Evolutionary conservation across 2,329 filamentous ascomycete species (phyloP).

Genomic region (Mycocentrospora acerina): DNA sequence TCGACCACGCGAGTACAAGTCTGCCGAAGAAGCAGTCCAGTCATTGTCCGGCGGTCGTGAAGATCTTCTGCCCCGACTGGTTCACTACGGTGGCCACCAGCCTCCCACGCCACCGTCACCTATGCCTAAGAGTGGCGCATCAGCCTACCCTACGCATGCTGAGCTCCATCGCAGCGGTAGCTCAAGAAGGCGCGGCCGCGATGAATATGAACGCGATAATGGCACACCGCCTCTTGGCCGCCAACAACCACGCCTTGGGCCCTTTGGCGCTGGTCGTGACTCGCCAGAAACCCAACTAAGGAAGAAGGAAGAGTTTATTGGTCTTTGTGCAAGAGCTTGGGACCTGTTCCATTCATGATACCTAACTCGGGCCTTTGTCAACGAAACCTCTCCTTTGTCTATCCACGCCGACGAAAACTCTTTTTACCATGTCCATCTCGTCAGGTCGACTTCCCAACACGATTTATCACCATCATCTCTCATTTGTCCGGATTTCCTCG

Average conservation of each 20-base stretch:
- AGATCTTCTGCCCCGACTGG: slow-evolving; percentile 86
- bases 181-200: slow-evolving; percentile 73
- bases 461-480: neutral
- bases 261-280: slow-evolving; percentile 79
- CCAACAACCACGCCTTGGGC: slow-evolving; percentile 53
- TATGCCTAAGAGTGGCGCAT: slow-evolving; percentile 51
- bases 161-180: slow-evolving; percentile 55
- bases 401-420: too few species aligned
- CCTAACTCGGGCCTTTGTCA: slow-evolving; percentile 12
- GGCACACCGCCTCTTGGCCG: slow-evolving; percentile 81
- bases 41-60: slow-evolving; percentile 88
- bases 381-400: neutral
- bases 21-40: slow-evolving; percentile 91
- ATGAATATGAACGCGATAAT: slow-evolving; percentile 88
- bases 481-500: too few species aligned
- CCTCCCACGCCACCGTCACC: slow-evolving; percentile 89
- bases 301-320: slow-evolving; percentile 92
- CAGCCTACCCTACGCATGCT: slow-evolving; percentile 29
- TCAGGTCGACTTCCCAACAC: too few species aligned
- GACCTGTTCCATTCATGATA: slow-evolving; percentile 88
- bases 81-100: slow-evolving; percentile 93
- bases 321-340: slow-evolving; percentile 86
- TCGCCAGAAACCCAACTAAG: slow-evolving; percentile 78
- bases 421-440: too few species aligned
- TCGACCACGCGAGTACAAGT: slow-evolving; percentile 84